Conservation (phyloP, 148 eudicot species). For the Silene uniflora region DNA sequence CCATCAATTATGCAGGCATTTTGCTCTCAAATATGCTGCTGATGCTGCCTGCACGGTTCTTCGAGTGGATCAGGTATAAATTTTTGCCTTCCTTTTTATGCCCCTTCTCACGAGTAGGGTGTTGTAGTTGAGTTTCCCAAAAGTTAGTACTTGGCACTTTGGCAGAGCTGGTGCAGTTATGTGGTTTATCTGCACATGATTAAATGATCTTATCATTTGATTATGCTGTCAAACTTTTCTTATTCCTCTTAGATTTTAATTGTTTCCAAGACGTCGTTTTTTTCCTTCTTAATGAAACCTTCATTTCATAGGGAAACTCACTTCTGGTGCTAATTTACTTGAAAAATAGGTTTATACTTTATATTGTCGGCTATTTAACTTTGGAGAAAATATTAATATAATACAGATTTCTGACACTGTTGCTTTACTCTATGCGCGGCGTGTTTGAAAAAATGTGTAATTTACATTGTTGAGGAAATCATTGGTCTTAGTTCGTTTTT, state of each 20-base stretch:
- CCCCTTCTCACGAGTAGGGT: too few species aligned
- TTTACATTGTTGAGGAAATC: neutral
- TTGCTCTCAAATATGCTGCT: constrained; percentile 86
- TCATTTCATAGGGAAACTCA: neutral
- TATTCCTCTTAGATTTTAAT: too few species aligned
- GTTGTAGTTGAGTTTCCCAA: too few species aligned
- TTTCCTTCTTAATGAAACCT: neutral
- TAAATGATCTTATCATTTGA: too few species aligned
- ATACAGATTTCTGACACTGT: neutral
- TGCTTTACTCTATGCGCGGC: neutral
- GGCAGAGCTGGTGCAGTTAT: too few species aligned
- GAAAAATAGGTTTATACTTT: neutral
- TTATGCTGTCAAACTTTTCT: too few species aligned
- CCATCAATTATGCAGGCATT: constrained; percentile 61
- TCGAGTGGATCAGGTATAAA: constrained; percentile 85
- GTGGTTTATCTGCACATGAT: too few species aligned
- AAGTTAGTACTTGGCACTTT: too few species aligned
- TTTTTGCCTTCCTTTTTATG: neutral
- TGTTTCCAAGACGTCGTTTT: neutral
- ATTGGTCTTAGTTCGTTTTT: neutral
- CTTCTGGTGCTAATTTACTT: neutral
- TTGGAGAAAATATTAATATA: neutral
- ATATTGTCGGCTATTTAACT: too few species aligned
- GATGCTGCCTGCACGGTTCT: constrained; percentile 96
- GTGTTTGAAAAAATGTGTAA: neutral